Conservation (phyloP, 352 stramenopile species). For the Phytophthora cactorum region DNA sequence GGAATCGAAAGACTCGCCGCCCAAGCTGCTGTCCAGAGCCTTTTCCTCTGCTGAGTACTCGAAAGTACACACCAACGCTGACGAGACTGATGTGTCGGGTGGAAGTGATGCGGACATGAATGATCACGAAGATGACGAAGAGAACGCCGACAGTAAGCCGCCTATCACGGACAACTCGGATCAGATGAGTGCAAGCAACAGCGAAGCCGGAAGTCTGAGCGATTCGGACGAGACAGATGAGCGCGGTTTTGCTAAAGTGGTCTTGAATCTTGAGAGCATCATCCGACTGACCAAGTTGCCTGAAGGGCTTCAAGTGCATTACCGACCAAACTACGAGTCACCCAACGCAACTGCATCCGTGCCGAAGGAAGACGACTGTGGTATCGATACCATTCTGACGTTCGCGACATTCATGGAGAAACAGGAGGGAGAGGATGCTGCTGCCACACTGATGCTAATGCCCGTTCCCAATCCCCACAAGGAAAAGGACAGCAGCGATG, state of each 20-base stretch:
- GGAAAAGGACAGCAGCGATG: conserved; percentile 17
- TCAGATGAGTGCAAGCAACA: conserved; percentile 36
- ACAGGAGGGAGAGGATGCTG: conserved; percentile 41
- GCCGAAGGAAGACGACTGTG: conserved; percentile 35
- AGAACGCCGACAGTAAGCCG: conserved; percentile 31
- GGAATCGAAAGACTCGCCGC: conserved; percentile 68
- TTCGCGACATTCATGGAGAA: conserved; percentile 77
- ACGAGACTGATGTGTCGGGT: neutral
- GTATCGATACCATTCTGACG: conserved; percentile 66
- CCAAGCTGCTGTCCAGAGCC: conserved; percentile 65
- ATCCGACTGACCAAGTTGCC: conserved; percentile 83
- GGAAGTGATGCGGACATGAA: conserved; percentile 8
- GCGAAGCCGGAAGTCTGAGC: conserved; percentile 45
- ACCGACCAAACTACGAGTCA: conserved; percentile 77
- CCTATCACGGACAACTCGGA: conserved; percentile 19
- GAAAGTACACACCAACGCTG: conserved; percentile 11
- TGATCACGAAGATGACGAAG: conserved; percentile 19
- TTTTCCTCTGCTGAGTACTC: conserved; percentile 60
- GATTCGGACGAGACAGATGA: conserved; percentile 55
- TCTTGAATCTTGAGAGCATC: conserved; percentile 84
- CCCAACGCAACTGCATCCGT: conserved; percentile 35
- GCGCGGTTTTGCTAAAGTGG: conserved; percentile 59
- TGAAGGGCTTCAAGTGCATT: conserved; percentile 82
- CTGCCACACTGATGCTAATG: conserved; percentile 66
- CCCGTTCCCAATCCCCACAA: conserved; percentile 46